phyloP scores from a whole-genome alignment of 192 early-diverging fungal species.

The Tieghemiomyces parasiticus region DNA sequence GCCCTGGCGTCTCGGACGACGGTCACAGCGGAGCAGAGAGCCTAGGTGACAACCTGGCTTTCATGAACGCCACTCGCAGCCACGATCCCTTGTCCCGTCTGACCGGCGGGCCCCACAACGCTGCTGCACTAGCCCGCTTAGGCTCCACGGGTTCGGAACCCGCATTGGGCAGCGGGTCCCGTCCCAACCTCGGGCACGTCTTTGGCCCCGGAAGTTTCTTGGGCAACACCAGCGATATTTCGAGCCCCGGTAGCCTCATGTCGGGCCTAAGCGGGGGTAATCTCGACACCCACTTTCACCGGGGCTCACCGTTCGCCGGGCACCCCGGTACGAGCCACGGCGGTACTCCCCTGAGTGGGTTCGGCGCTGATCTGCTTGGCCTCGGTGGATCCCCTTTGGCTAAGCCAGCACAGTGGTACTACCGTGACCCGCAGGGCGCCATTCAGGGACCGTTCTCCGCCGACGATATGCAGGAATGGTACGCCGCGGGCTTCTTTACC shows the following conservation, averaged over 20 bases:
- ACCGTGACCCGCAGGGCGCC: conserved; percentile 68
- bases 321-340: conserved; percentile 6
- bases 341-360: neutral
- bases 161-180: neutral
- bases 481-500: conserved; percentile 68
- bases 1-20: no score
- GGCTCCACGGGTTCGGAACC: neutral
- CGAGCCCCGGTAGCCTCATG: conserved; percentile 5
- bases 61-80: no score
- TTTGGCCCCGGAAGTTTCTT: neutral
- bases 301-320: conserved; percentile 12
- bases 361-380: conserved; percentile 3
- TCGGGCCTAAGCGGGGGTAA: conserved; percentile 1
- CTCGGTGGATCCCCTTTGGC: neutral
- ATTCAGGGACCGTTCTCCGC: conserved; percentile 84
- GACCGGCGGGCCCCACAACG: no score
- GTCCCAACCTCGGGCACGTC: neutral
- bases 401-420: conserved; percentile 54
- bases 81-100: no score
- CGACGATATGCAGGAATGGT: conserved; percentile 94
- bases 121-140: neutral
- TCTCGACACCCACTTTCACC: neutral
- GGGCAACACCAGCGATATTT: neutral
- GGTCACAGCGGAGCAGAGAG: no score
- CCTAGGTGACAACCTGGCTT: no score